These are phyloP conservation scores for Paramecium sexaurelia DNA, from an alignment of 73 alveolate genomes.

Conservation along the genomic window DNA sequence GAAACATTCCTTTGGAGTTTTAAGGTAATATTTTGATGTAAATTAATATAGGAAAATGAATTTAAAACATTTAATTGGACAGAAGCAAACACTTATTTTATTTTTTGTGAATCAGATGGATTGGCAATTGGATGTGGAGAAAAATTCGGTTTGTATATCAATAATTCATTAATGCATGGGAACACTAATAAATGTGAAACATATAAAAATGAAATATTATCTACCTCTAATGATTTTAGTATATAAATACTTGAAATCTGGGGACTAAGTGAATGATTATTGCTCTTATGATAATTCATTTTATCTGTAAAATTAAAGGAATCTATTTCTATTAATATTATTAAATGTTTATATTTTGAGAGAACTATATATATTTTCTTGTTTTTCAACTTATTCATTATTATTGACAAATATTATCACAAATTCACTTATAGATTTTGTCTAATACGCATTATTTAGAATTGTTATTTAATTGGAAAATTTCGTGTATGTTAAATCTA, in stretches of 20 bases:
- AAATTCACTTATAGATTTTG: background rate
- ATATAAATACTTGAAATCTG: conserved; percentile 35
- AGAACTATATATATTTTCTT: no score
- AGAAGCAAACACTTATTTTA: conserved; percentile 36
- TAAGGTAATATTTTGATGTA: background rate
- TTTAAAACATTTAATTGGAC: conserved; percentile 40
- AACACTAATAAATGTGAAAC: conserved; percentile 63
- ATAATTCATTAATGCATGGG: conserved; percentile 42
- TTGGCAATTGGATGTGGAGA: conserved; percentile 70
- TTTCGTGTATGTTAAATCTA: background rate
- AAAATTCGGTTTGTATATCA: conserved; percentile 59
- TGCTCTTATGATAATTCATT: background rate
- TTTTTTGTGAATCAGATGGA: conserved; percentile 64
- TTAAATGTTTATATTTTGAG: no score
- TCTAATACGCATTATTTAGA: background rate
- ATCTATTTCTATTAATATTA: background rate
- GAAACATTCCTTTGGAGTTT: conserved; percentile 60
- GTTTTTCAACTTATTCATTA: no score
- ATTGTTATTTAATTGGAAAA: background rate
- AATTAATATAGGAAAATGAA: background rate
- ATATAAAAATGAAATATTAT: conserved; percentile 11
- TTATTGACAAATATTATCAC: background rate
- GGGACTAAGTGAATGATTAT: conserved; percentile 51
- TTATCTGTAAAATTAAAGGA: background rate
- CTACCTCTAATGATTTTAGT: background rate